Base-by-base conservation (phyloP, 2,329 filamentous ascomycete species). In the Macrophomina pseudophaseolina region DNA sequence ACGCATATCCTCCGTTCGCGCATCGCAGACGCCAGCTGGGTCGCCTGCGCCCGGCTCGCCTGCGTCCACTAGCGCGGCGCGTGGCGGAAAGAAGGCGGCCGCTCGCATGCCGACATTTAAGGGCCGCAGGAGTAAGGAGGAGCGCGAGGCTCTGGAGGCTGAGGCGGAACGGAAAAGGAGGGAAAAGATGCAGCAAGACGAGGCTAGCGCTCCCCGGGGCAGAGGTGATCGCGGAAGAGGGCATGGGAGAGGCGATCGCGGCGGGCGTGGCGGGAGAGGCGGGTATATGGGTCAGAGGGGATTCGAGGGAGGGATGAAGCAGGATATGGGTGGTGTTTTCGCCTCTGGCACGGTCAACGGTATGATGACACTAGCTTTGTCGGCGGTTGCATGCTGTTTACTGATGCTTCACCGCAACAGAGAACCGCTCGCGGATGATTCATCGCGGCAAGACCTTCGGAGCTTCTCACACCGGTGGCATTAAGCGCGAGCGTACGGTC, bases 81-180 rank as follows among this genome's bases (percentile, higher is more conserved):
- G 71, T 64, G 73, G 75, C 32, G 68, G 59, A 5, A 78, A 75
- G 65, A 73, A 73, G 59, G 70, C 71, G n/a, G 32, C 52, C 16
- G 65, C 69, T 35, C 68, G 72, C 7, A 75, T 77, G 60, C 81
- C 82, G 4, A 79, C 78, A 44, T 82, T 80, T 66, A 79, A 75
- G 16, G 80, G 79, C 12, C 75, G 82, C 63, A 72, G 82, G 64
- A 83, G 79, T 68, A 81, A 82, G 68, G 77, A 79, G 49, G 78
- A 80, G 53, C 75, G 81, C 66, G 80, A 79, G 35, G 80, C 81
- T 58, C 72, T 79, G 30, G 79, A 79, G 66, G 77, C 79, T 44
- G 76, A 77, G 52, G 76, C 76, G 44, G 71, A 74, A 30, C 79
- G 78, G 59, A 75, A 79, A 46, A 78, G 80, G 60, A 72, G 73